Conservation (phyloP, 345 rosid genomes). For the Aurinia saxatilis region DNA sequence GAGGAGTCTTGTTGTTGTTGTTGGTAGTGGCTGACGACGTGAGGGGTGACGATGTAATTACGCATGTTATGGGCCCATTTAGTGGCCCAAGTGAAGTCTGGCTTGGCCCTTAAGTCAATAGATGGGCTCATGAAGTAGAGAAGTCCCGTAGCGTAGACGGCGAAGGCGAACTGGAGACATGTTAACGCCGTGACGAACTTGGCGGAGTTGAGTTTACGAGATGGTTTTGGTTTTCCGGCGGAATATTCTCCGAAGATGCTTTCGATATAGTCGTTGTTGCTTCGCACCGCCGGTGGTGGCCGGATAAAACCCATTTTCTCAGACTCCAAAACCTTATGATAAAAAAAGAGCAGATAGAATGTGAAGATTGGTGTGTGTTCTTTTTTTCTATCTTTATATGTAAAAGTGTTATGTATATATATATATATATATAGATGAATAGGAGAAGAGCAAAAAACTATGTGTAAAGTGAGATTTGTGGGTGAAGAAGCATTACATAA, state of each 20-base stretch:
- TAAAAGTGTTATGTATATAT: too few species aligned
- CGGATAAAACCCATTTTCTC: conserved; percentile 58
- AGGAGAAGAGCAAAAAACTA: neutral
- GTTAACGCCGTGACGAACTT: conserved; percentile 68
- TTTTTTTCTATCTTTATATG: neutral
- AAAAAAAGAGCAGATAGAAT: neutral
- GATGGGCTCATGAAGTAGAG: conserved; percentile 88
- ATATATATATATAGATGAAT: conserved; percentile 27
- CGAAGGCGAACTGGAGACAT: conserved; percentile 76
- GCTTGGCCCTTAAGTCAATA: conserved; percentile 63
- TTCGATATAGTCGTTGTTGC: conserved; percentile 67
- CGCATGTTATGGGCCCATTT: conserved; percentile 70
- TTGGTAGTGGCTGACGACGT: conserved; percentile 47
- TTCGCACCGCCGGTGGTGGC: conserved; percentile 44
- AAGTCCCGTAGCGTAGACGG: conserved; percentile 82
- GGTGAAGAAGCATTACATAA: conserved; percentile 45
- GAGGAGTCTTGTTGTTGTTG: conserved; percentile 14
- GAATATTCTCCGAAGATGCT: conserved; percentile 66
- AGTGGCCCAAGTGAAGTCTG: conserved; percentile 90
- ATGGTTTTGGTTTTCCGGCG: conserved; percentile 35
- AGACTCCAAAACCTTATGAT: conserved; percentile 28
- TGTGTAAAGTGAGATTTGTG: conserved; percentile 32
- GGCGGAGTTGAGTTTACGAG: conserved; percentile 35
- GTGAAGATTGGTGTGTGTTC: neutral
- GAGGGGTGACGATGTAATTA: conserved; percentile 58